A percentile compares a stretch with the other conserved stretches of the same genome.
Conservation (phyloP, 805 yeast species). For the Candida lessepsii region DNA sequence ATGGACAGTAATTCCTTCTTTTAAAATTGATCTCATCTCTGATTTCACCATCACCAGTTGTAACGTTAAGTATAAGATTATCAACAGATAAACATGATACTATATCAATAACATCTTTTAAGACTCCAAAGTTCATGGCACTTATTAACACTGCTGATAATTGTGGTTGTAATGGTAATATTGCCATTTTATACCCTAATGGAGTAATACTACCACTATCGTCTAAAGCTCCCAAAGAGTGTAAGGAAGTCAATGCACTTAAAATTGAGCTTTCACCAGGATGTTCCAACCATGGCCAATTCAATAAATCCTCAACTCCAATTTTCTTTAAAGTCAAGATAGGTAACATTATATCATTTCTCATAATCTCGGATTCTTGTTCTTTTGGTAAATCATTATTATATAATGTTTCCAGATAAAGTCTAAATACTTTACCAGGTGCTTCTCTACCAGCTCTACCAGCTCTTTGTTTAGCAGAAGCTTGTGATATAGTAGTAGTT, state of each 20-base stretch:
- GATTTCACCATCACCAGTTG: conserved; percentile 54
- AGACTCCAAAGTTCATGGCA: conserved; percentile 59
- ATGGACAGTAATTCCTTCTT: conserved; percentile 64
- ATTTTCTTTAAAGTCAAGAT: conserved; percentile 78
- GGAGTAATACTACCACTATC: conserved; percentile 73
- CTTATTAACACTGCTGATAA: conserved; percentile 78
- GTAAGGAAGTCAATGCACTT: conserved; percentile 75
- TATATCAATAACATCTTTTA: conserved; percentile 76
- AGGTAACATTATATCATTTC: conserved; percentile 84
- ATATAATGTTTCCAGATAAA: conserved; percentile 76
- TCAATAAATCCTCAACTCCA: conserved; percentile 77
- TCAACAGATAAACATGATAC: conserved; percentile 93
- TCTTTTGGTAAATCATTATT: conserved; percentile 57
- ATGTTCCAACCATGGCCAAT: conserved; percentile 91
- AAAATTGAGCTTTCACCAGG: conserved; percentile 79
- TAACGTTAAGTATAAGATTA: conserved; percentile 75
- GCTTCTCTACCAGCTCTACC: conserved; percentile 94
- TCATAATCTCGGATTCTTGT: conserved; percentile 89
- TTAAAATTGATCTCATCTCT: conserved; percentile 83
- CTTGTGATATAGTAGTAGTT: conserved; percentile 89
- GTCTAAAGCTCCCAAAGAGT: conserved; percentile 75
- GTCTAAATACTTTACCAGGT: conserved; percentile 78
- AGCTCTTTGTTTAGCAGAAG: conserved; percentile 64
- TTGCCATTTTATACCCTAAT: conserved; percentile 82
- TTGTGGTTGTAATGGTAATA: conserved; percentile 90